These are phyloP conservation scores for Alternaria conjuncta DNA, from an alignment of 2,329 filamentous ascomycete species.

Conservation along the genomic window DNA sequence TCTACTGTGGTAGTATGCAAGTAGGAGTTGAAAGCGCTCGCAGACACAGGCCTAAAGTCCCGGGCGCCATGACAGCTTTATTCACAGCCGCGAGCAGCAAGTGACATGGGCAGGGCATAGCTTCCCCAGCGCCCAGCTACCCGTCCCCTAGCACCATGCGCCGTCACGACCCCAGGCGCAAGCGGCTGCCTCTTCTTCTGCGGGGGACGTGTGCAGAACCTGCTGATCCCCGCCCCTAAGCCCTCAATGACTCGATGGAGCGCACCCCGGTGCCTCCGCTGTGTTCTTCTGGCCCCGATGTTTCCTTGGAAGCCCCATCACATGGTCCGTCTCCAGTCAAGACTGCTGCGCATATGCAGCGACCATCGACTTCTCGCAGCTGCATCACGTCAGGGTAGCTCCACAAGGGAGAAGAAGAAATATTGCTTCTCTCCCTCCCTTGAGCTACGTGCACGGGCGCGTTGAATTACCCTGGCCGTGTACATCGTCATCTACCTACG, in stretches of 20 bases:
- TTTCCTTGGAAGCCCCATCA: background rate
- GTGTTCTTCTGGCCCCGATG: conserved; percentile 7
- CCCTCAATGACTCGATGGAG: conserved; percentile 21
- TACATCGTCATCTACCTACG: conserved; percentile 38
- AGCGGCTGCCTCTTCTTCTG: conserved; percentile 19
- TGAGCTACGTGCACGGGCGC: conserved; percentile 8
- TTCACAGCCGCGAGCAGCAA: conserved; percentile 8
- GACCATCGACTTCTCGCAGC: conserved; percentile 1
- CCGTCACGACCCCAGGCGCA: conserved; percentile 15
- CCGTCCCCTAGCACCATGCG: conserved; percentile 18
- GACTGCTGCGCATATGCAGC: background rate
- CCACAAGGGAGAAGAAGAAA: background rate
- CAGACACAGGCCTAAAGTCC: conserved; percentile 2
- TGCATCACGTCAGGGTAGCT: conserved; percentile 19
- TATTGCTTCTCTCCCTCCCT: conserved; percentile 11
- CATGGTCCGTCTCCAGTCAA: background rate
- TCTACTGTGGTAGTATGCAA: conserved; percentile 16
- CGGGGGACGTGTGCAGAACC: conserved; percentile 19
- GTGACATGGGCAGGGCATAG: conserved; percentile 7
- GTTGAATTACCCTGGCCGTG: background rate
- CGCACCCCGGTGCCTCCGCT: conserved; percentile 20
- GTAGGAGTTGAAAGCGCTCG: conserved; percentile 22
- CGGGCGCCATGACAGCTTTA: conserved; percentile 28
- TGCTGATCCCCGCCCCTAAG: conserved; percentile 30
- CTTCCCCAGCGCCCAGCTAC: conserved; percentile 22